These are phyloP conservation scores for Ophiostoma australiae DNA, from an alignment of 2,329 filamentous ascomycete species.

Conservation along the genomic window DNA sequence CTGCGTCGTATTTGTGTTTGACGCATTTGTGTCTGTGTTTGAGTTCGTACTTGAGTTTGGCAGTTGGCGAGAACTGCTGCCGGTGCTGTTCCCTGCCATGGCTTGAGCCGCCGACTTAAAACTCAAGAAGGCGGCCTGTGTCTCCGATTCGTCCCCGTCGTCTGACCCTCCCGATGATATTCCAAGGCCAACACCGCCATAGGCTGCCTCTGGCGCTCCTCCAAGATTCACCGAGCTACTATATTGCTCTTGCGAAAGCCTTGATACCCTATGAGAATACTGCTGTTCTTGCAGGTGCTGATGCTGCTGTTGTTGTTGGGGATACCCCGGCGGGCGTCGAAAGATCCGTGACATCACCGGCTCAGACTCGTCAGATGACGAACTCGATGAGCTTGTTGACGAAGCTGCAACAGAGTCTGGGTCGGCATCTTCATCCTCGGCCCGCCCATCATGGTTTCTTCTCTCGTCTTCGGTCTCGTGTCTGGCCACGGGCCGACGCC, in stretches of 20 bases:
- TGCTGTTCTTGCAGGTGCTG: constrained; percentile 23
- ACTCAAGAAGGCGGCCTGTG: constrained; percentile 52
- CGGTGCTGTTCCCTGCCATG: constrained; percentile 20
- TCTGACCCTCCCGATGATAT: constrained; percentile 32
- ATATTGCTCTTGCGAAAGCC: background rate
- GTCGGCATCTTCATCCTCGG: constrained; percentile 32
- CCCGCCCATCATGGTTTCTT: background rate
- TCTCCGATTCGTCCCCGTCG: constrained; percentile 50
- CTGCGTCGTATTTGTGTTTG: background rate
- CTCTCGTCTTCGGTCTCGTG: background rate
- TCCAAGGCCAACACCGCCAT: constrained; percentile 18
- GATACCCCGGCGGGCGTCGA: constrained; percentile 52
- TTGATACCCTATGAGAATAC: constrained; percentile 24
- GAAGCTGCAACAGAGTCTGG: constrained; percentile 40
- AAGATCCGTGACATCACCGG: constrained; percentile 57
- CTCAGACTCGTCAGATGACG: constrained; percentile 40
- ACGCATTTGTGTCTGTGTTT: background rate
- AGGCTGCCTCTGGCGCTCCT: constrained; percentile 28
- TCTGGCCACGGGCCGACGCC: background rate
- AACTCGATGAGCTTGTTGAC: constrained; percentile 25
- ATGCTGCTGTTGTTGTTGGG: constrained; percentile 25
- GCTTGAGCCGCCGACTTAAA: constrained; percentile 33
- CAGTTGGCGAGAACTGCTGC: background rate
- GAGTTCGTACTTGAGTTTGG: background rate
- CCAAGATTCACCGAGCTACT: background rate